These are phyloP conservation scores for Trypanosoma cruzi DNA, from an alignment of 208 protist species.

Conservation along the genomic window DNA sequence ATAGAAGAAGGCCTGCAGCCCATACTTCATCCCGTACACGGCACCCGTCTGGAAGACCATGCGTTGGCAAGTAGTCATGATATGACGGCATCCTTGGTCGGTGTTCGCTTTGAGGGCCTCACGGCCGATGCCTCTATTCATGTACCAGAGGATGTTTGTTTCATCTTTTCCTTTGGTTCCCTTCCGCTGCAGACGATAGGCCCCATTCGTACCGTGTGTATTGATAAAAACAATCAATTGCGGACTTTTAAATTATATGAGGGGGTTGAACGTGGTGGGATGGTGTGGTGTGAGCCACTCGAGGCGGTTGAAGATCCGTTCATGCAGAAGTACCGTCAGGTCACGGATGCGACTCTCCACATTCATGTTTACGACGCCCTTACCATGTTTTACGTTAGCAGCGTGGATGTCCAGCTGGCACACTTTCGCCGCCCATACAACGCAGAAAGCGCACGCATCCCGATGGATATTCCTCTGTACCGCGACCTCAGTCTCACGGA, in stretches of 20 bases:
- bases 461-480: conserved; percentile 75
- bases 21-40: conserved; percentile 72
- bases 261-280: conserved; percentile 41
- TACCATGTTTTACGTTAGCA: conserved; percentile 90
- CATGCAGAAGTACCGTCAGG: conserved; percentile 69
- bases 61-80: conserved; percentile 27
- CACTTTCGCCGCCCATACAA: conserved; percentile 78
- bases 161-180: conserved; percentile 87
- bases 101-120: conserved; percentile 86
- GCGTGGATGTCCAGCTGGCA: conserved; percentile 50
- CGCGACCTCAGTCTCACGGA: conserved; percentile 78
- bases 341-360: conserved; percentile 53
- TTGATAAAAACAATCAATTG: conserved; percentile 47
- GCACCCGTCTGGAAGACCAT: conserved; percentile 61
- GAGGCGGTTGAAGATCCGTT: conserved; percentile 41
- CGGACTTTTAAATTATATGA: conserved; percentile 69
- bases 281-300: conserved; percentile 86
- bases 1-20: conserved; percentile 73
- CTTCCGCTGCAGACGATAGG: conserved; percentile 82
- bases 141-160: conserved; percentile 70
- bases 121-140: conserved; percentile 65
- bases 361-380: conserved; percentile 87
- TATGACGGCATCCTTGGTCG: conserved; percentile 57
- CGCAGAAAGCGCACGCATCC: conserved; percentile 49
- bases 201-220: conserved; percentile 44